These are phyloP conservation scores for Aegilops sharonensis DNA, from an alignment of 176 grass and related monocot genomes.

Conservation along the genomic window DNA sequence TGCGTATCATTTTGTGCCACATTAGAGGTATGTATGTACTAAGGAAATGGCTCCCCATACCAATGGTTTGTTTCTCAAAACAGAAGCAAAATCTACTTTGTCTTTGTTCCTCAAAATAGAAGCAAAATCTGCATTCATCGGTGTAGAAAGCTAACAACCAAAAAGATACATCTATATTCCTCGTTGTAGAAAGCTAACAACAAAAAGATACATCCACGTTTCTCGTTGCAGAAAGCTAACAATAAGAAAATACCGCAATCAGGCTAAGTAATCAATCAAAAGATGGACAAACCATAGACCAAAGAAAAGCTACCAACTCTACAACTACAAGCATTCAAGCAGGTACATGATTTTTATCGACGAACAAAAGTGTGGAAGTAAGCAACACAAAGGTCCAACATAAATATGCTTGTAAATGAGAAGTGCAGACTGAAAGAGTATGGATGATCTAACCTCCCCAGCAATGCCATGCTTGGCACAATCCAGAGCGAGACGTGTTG, in stretches of 20 bases:
- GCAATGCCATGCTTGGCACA: constrained; percentile 94
- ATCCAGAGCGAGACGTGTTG: constrained; percentile 91
- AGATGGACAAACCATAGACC: constrained; percentile 16
- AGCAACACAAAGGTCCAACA: constrained; percentile 19
- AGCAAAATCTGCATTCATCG: neutral
- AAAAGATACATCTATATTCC: neutral
- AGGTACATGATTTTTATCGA: neutral
- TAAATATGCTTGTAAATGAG: constrained; percentile 18
- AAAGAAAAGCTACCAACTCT: constrained; percentile 17
- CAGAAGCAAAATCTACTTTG: neutral
- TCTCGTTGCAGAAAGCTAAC: neutral
- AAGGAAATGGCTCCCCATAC: neutral
- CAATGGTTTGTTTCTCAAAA: neutral
- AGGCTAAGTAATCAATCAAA: neutral
- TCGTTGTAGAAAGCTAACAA: constrained; percentile 1
- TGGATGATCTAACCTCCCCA: constrained; percentile 72
- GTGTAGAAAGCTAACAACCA: neutral
- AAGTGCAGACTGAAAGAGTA: constrained; percentile 33
- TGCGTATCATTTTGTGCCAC: neutral
- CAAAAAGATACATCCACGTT: neutral
- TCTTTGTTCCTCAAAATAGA: neutral
- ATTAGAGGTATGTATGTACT: constrained; percentile 2
- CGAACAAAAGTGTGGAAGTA: neutral
- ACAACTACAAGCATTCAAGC: constrained; percentile 27
- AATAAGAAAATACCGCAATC: neutral